Evolutionary conservation across 2,329 filamentous ascomycete genomes (phyloP).

Genomic region (Fusarium sp.): DNA sequence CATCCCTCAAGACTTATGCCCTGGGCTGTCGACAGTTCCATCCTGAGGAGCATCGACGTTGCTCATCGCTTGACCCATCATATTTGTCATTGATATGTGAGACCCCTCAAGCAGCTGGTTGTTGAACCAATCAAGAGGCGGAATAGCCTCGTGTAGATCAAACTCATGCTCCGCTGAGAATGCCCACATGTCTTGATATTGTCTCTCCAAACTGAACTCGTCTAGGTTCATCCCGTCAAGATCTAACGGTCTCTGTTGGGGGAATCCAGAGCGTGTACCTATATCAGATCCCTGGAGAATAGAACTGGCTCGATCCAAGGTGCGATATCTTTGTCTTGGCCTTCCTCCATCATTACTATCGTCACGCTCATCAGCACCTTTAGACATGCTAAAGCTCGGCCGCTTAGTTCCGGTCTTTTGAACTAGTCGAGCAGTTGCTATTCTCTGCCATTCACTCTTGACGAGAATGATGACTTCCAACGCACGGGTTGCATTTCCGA

Average conservation of each 20-base stretch:
- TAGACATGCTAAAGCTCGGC: conserved; percentile 1
- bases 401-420: background rate
- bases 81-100: background rate
- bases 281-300: background rate
- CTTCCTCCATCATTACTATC: background rate
- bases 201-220: background rate
- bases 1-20: no score
- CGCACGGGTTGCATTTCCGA: conserved; percentile 27
- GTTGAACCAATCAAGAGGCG: conserved; percentile 1
- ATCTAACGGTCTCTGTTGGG: background rate
- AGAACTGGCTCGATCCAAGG: background rate
- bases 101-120: background rate
- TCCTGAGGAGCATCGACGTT: no score
- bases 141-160: background rate
- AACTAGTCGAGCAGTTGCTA: background rate
- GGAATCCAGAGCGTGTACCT: background rate
- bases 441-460: conserved; percentile 26
- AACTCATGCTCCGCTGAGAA: background rate
- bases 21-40: no score
- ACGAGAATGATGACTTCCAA: conserved; percentile 32
- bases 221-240: background rate
- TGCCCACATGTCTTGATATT: background rate
- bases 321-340: background rate
- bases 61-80: background rate
- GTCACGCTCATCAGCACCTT: background rate